phyloP scores from a whole-genome alignment of 371 early-diverging fungal species.

The Rhizopus delemar region DNA sequence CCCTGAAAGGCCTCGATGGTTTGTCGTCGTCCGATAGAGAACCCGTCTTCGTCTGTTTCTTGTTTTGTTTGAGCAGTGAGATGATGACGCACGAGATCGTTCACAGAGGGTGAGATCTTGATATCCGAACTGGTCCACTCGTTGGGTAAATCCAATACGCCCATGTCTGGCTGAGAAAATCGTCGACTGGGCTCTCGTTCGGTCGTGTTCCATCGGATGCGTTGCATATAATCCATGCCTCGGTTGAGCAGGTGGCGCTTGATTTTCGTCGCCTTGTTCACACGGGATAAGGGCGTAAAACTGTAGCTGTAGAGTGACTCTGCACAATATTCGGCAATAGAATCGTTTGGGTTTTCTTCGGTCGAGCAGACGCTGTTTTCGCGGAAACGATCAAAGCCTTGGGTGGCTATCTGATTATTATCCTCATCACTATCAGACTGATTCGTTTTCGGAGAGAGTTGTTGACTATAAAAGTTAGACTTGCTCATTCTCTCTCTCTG shows the following conservation, averaged over 20 bases:
- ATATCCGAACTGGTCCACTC: constrained; percentile 12
- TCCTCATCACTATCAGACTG: constrained; percentile 17
- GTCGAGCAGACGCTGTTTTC: constrained; percentile 2
- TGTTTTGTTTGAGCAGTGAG: background rate
- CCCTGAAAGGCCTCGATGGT: constrained; percentile 14
- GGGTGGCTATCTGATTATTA: constrained; percentile 5
- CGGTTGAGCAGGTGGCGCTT: constrained; percentile 48
- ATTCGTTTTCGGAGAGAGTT: constrained; percentile 8
- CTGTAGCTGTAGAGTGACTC: constrained; percentile 63
- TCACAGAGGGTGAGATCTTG: constrained; percentile 14
- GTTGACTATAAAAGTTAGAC: background rate
- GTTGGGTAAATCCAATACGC: constrained; percentile 24
- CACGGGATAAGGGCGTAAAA: constrained; percentile 51
- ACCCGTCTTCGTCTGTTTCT: constrained; percentile 10
- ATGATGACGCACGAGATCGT: constrained; percentile 7
- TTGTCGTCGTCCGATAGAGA: constrained; percentile 20
- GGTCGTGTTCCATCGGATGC: constrained; percentile 50
- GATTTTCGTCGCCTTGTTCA: constrained; percentile 39
- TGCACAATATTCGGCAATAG: constrained; percentile 32
- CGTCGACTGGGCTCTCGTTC: constrained; percentile 40
- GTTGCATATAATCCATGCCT: constrained; percentile 61
- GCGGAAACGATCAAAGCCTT: constrained; percentile 21
- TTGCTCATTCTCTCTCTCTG: background rate
- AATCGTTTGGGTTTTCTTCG: constrained; percentile 6
- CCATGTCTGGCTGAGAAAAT: constrained; percentile 44